Evolutionary conservation across 1,284 basidiomycete species (phyloP), one percentile per base, ranked within the genome.

Genomic region (Pseudozyma tsukubaensis): DNA sequence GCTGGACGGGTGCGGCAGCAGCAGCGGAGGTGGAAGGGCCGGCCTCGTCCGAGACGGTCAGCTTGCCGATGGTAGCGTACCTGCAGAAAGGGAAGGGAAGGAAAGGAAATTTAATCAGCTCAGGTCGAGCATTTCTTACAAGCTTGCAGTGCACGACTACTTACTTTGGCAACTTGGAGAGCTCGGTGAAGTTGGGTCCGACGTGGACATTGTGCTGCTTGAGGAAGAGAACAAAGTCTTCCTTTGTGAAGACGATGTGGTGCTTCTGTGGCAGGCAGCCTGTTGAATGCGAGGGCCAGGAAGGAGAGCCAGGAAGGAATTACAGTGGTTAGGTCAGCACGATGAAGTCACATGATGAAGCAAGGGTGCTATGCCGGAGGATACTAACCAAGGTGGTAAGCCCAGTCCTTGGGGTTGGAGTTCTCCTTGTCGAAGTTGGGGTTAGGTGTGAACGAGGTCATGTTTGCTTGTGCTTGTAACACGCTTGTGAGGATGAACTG

Each of bases 341-440:
- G 24, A 29, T 29, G 24, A 29, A 29, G 24, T 3, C 6, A 29
- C 24, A 29, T 6, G 24, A 29, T 29, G 24, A 29, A 29, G 24
- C 24, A 29, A 29, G 24, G 24, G 24, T 29, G 24, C 24, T 29
- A 3, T 29, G 5, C 11, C 19, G 13, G 36, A 29, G 24, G 36
- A 21, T 16, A 61, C 76, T 56, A 19, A 77, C 78, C 78, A 24
- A 81, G 67, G 42, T 78, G 66, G 58, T 79, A 81, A 4, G 78
- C 78, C 78, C 78, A 79, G 65, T 81, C 78, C 64, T 75, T 77
- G 39, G 72, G 76, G 66, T 78, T 81, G 42, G 73, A 73, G 59
- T 64, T 64, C 36, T 76, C 69, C 35, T 56, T 59, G 59, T 62
- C 70, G 34, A 78, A 64, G 60, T 69, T 65, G 24, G 69, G 52